Conservation (phyloP, 2,329 filamentous ascomycete species). For the Aspergillus novoparasiticus region DNA sequence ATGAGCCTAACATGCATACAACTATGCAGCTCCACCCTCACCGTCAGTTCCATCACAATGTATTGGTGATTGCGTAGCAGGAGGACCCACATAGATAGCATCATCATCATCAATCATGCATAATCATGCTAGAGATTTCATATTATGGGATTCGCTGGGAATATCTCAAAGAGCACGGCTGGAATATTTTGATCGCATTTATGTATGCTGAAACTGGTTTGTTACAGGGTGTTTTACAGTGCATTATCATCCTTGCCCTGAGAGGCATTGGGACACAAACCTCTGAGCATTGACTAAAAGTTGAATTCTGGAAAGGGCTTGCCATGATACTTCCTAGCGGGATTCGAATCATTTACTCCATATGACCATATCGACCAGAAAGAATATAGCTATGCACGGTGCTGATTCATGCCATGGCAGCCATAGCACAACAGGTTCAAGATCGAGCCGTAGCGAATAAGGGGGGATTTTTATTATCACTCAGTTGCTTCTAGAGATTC, state of each 20-base stretch:
- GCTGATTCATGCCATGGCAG: not conserved
- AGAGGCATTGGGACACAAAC: not conserved
- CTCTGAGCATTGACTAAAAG: not conserved
- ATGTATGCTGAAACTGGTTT: not conserved
- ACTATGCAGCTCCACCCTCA: not conserved
- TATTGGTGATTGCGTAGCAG: not conserved
- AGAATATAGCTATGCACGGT: no score
- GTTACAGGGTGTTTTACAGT: not conserved
- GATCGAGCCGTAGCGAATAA: no score
- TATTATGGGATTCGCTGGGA: not conserved
- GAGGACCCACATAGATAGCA: not conserved
- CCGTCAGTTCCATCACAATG: constrained; percentile 5
- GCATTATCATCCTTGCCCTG: not conserved
- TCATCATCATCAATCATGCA: not conserved
- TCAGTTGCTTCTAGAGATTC: not conserved
- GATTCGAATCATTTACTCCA: not conserved
- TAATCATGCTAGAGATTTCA: not conserved
- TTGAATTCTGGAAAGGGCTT: not conserved
- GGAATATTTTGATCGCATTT: not conserved
- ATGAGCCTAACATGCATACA: not conserved
- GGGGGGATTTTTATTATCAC: not conserved
- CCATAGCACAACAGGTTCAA: not conserved
- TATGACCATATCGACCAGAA: no score
- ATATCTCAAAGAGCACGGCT: not conserved
- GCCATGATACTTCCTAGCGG: not conserved